A percentile compares a stretch with the other conserved stretches of the same genome.
phyloP scores from a whole-genome alignment of 345 rosid species.

The Gossypium stocksii region DNA sequence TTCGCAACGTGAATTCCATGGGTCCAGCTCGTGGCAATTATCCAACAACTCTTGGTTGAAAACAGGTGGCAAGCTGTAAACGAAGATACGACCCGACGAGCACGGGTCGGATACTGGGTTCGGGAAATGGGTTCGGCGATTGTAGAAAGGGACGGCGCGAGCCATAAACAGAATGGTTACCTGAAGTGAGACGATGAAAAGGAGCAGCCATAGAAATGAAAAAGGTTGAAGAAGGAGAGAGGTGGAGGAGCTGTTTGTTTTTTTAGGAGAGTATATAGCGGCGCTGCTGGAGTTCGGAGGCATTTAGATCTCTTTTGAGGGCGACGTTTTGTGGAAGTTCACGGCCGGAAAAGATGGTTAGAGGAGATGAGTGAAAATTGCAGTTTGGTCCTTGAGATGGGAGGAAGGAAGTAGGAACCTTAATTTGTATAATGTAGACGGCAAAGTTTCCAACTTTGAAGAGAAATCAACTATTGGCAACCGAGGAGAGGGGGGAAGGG shows the following conservation, averaged over 20 bases:
- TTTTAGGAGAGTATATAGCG: slow-evolving; percentile 23
- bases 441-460: background rate
- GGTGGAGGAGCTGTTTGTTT: slow-evolving; percentile 36
- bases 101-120: slow-evolving; percentile 46
- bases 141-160: slow-evolving; percentile 47
- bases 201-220: slow-evolving; percentile 47
- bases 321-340: background rate
- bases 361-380: background rate
- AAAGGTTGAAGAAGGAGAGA: slow-evolving; percentile 33
- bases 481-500: too few species aligned
- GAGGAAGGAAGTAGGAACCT: background rate
- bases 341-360: slow-evolving; percentile 27
- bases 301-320: slow-evolving; percentile 27
- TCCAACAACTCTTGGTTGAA: slow-evolving; percentile 60
- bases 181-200: slow-evolving; percentile 55
- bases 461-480: background rate
- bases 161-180: slow-evolving; percentile 49
- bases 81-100: slow-evolving; percentile 56
- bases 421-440: background rate
- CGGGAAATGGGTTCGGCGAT: slow-evolving; percentile 21
- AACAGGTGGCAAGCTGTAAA: slow-evolving; percentile 64
- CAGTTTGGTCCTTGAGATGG: background rate
- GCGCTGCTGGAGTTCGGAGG: slow-evolving; percentile 28
- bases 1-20: slow-evolving; percentile 89
- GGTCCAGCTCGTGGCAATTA: slow-evolving; percentile 65